These are phyloP conservation scores for Aspergillus alliaceus DNA, from an alignment of 2,329 filamentous ascomycete species.

Conservation along the genomic window DNA sequence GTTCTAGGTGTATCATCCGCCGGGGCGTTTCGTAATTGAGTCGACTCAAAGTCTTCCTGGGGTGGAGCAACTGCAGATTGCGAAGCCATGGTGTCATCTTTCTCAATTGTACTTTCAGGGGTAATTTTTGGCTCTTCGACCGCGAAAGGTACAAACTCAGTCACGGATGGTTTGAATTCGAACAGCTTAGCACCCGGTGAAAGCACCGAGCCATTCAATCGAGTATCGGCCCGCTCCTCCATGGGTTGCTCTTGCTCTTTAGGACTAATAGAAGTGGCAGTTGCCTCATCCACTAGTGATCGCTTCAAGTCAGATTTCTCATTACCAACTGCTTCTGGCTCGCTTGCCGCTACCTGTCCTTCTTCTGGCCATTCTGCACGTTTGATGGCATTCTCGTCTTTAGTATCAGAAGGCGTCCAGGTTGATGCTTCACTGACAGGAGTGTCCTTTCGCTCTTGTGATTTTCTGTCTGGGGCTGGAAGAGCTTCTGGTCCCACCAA, in stretches of 20 bases:
- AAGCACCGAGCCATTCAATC: constrained; percentile 54
- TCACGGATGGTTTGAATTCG: constrained; percentile 45
- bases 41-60: constrained; percentile 17
- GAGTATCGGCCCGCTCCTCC: constrained; percentile 22
- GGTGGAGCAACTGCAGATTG: constrained; percentile 33
- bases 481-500: constrained; percentile 32
- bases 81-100: constrained; percentile 35
- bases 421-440: constrained; percentile 45
- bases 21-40: constrained; percentile 8
- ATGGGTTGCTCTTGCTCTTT: constrained; percentile 15
- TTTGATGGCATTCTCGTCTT: constrained; percentile 43
- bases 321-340: constrained; percentile 12
- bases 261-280: neutral
- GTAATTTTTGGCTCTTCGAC: constrained; percentile 12
- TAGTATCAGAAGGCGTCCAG: constrained; percentile 64
- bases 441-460: constrained; percentile 27
- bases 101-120: constrained; percentile 18
- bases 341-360: constrained; percentile 11
- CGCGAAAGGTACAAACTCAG: constrained; percentile 27
- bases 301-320: constrained; percentile 13
- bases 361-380: constrained; percentile 51
- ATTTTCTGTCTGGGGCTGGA: constrained; percentile 43
- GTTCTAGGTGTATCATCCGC: constrained; percentile 5
- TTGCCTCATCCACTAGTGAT: constrained; percentile 2
- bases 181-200: constrained; percentile 74